Evolutionary conservation across 768 basidiomycete genomes (phyloP), one percentile per base, ranked within the genome.

Genomic region (Boletus subcaerulescens): DNA sequence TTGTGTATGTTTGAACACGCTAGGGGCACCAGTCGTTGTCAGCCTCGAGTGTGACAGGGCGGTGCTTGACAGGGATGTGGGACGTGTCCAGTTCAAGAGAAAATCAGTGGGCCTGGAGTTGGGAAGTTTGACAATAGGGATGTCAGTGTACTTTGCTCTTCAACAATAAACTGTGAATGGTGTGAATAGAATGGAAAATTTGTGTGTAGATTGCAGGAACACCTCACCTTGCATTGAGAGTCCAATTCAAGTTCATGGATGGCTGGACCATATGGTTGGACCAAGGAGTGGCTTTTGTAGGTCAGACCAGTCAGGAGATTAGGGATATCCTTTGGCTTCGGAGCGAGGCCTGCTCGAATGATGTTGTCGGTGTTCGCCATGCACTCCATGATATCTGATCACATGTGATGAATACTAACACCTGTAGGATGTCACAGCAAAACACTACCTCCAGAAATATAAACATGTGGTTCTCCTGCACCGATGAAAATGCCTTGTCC

Each of bases 281-380:
- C 12, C 87, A 81, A 13, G 81, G 78, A 2, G 85, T 84, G 10
- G 92, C 80, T 46, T 74, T 78, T n/a, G 71, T 98, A 99, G 10
- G 94, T 98, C 55, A 98, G 80, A 59, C 89, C 88, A 5, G 82
- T 77, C 54, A 97, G 79, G 41, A 99, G 85, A 59, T 96, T 98
- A 11, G 86, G 85, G 35, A 99, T 86, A 69, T 99, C 97, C 50
- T 97, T 87, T 32, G 92, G 80, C 73, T 99, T 99, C 2, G 97
- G 96, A 0, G 97, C 98, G 39, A 99, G 84, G 13, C 97, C 97
- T 8, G 97, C 97, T 32, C 97, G 91, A 60, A 99, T 95, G 71
- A 99, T 97, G 70, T 98, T 98, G 75, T 99, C 97, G 0, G 93
- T 94, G 58, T 95, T 95, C 24, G 96, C 96, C 95, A 98, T 98